Evolutionary conservation across 495 filamentous ascomycete species (phyloP).

Genomic region (Penicillium canescens): DNA sequence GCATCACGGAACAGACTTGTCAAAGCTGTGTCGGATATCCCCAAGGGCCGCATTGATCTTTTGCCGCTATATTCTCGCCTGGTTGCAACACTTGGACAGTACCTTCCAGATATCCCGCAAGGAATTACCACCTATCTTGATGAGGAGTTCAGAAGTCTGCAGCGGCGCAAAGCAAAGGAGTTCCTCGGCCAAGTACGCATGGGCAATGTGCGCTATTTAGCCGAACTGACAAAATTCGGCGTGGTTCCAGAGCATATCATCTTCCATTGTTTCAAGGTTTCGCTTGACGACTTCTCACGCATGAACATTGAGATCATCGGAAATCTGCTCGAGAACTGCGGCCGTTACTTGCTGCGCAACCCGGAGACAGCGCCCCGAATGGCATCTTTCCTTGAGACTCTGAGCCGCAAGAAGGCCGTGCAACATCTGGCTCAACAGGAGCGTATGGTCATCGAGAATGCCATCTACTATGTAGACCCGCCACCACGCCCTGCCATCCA

Average conservation of each 20-base stretch:
- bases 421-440: constrained; percentile 95
- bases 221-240: constrained; percentile 96
- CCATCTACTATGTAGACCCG: constrained; percentile 96
- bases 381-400: constrained; percentile 88
- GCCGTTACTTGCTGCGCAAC: constrained; percentile 89
- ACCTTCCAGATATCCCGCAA: constrained; percentile 89
- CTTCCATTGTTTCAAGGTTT: constrained; percentile 97
- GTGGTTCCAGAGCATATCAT: constrained; percentile 98
- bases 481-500: constrained; percentile 90
- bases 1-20: constrained; percentile 91
- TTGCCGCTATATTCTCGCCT: constrained; percentile 88
- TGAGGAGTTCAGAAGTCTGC: constrained; percentile 94
- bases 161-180: constrained; percentile 98
- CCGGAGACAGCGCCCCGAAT: constrained; percentile 92
- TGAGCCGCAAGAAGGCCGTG: constrained; percentile 92
- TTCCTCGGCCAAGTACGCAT: constrained; percentile 92
- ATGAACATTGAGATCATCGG: constrained; percentile 99
- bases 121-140: constrained; percentile 92
- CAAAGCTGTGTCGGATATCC: constrained; percentile 91
- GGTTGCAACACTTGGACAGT: constrained; percentile 88
- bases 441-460: constrained; percentile 97
- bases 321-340: constrained; percentile 95
- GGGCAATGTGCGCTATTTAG: constrained; percentile 93
- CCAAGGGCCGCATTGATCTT: constrained; percentile 90
- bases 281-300: constrained; percentile 93